Conservation (phyloP, 1,284 basidiomycete genomes). For the Schizopora paradoxa region DNA sequence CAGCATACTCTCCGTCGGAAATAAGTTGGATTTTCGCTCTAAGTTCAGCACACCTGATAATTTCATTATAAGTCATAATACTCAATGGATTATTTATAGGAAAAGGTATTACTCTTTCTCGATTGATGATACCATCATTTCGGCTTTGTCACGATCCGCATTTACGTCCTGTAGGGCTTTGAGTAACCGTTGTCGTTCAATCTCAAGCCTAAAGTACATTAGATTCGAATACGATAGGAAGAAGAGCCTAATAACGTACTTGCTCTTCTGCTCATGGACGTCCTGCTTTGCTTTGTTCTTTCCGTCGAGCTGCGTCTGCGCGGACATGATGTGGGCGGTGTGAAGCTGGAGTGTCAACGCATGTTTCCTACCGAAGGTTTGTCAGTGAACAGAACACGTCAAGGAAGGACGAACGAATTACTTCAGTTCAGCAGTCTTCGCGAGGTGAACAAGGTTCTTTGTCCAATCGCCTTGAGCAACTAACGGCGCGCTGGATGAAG, state of each 20-base stretch:
- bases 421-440: constrained; percentile 80
- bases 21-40: constrained; percentile 58
- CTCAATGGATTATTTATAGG: constrained; percentile 3
- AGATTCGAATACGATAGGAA: constrained; percentile 4
- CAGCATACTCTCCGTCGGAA: constrained; percentile 68
- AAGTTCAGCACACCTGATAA: constrained; percentile 53
- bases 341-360: constrained; percentile 74
- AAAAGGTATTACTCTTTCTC: constrained; percentile 52
- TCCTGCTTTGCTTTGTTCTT: constrained; percentile 74
- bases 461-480: constrained; percentile 78
- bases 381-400: no score
- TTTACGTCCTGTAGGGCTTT: constrained; percentile 61
- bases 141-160: constrained; percentile 35
- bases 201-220: constrained; percentile 51
- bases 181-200: constrained; percentile 60
- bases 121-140: constrained; percentile 45
- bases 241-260: constrained; percentile 29
- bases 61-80: constrained; percentile 7
- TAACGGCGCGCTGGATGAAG: constrained; percentile 37
- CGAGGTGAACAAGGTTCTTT: constrained; percentile 73
- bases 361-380: constrained; percentile 53
- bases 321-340: constrained; percentile 79
- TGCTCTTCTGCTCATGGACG: constrained; percentile 73
- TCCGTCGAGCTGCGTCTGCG: constrained; percentile 68
- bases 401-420: constrained; percentile 27